Evolutionary conservation across 2,329 filamentous ascomycete species (phyloP), one percentile per base, ranked within the genome.

Genomic region (Elsinoe fawcettii): DNA sequence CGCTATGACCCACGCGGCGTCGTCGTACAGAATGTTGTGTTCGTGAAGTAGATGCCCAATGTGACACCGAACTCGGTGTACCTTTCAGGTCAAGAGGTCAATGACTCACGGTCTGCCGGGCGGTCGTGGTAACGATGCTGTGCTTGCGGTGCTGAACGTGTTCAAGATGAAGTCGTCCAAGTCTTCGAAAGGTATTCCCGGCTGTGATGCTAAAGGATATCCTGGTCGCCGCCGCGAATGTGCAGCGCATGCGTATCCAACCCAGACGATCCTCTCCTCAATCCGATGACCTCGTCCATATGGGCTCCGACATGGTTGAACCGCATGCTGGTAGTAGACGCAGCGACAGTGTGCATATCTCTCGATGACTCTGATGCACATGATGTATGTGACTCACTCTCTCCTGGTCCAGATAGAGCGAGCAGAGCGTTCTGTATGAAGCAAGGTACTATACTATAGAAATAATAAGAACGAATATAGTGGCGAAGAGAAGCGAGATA

Each of bases 311-410:
- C 90, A 96, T 60, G 87, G 86, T 67, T 96, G 90, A 65, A 96
- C 80, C 49, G 88, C 84, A 70, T 96, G 91, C 67, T 86, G 80
- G 77, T 92, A 89, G 77, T 96, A 95, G 65, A 92, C 79, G 74
- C 90, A 96, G 62, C 84, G 82, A 79, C 90, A 96, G 57, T 86
- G 88, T 57, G 90, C 85, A 77, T 90, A 96, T 59, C 88, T 80
- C 72, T 96, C 90, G 65, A 92, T 77, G 61, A 96, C 74, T 74
- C 91, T 88, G 68, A 89, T 91, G 69, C 90, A 96, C 90, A 96
- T 95, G 60, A 12, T 53, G 43, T 23, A 22, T 27, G 46, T 51
- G n/a, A 25, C 23, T 27, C 12, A 30, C 6, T 14, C 11, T 37
- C 9, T 14, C 34, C 14, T 5, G 7, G 46, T 30, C 20, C 27